Base-by-base conservation (phyloP, 2,329 filamentous ascomycete genomes). In the Cercospora sp. region DNA sequence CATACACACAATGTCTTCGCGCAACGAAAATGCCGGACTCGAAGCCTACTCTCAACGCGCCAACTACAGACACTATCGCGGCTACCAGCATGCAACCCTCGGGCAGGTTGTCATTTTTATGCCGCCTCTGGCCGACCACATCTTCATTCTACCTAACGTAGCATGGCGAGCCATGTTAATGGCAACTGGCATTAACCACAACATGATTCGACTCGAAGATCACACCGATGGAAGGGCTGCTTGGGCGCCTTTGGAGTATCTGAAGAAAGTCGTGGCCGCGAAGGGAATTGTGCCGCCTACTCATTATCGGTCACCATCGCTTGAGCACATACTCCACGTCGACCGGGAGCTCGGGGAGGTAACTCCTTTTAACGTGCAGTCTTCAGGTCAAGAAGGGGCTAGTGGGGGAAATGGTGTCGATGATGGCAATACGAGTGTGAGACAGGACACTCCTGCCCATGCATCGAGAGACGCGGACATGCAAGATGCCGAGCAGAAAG, bases 131-230 rank as follows among this genome's bases (percentile, higher is more conserved):
- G 16, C 23, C 31, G 16, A 12, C 18, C 8, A 10, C 12, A 36
- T 59, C n/a, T 31, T 3, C 55, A 31, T 59, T 59, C 5, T 59
- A n/a, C 55, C 55, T 5, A 0, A 59, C 8, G 55, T 12, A 20
- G 10, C 31, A 18, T 59, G 55, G 55, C 55, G n/a, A 28, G 16
- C 23, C 16, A 28, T 55, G 23, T 13, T 55, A 2, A 28, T 55
- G 48, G 7, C 28, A 20, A 59, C 5, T 5, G 30, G 18, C 7
- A 28, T 10, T 18, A 59, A 59, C 55, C n/a, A 33, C 55, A 23
- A 18, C n/a, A 31, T 59, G 28, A 36, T 59, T 23, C 55, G 55
- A 59, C 55, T 59, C 55, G 55, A 59, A 20, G 55, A 59, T 36
- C 55, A 36, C n/a, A n/a, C 23, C 26, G 55, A 59, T 36, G 55